Percentiles rank a stretch among this genome's conserved stretches.
Conservation (phyloP, 306 rosid genomes). For the Quercus dentata region DNA sequence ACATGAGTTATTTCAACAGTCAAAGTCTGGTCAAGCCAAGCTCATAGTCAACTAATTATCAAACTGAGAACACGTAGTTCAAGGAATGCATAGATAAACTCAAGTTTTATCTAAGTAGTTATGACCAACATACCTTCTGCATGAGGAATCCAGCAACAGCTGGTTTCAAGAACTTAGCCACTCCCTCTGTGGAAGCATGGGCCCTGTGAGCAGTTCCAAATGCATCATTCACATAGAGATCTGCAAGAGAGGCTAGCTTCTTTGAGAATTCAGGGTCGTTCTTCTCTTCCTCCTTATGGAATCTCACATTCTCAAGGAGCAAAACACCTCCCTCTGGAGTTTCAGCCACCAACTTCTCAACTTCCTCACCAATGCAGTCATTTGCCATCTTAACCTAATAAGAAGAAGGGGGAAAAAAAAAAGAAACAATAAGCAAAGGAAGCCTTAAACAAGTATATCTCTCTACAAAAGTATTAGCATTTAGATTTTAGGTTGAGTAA, state of each 20-base stretch:
- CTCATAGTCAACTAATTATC: background rate
- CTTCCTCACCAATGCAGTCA: slow-evolving; percentile 81
- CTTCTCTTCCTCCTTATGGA: slow-evolving; percentile 96
- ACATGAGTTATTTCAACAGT: background rate
- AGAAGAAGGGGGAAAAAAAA: background rate
- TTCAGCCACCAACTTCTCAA: slow-evolving; percentile 69
- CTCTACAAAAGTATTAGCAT: background rate
- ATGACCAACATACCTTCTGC: slow-evolving; percentile 75
- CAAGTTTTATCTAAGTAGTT: background rate
- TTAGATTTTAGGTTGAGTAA: background rate
- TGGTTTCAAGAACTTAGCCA: slow-evolving; percentile 78
- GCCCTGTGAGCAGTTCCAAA: slow-evolving; percentile 97
- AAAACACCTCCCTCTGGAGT: slow-evolving; percentile 85
- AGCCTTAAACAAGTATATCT: background rate
- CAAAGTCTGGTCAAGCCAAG: background rate
- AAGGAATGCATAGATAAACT: background rate
- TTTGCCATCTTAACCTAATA: slow-evolving; percentile 67
- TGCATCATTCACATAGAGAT: slow-evolving; percentile 90
- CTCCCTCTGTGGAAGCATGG: slow-evolving; percentile 96
- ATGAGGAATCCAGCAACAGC: slow-evolving; percentile 93
- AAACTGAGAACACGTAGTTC: background rate
- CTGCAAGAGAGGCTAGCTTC: slow-evolving; percentile 94
- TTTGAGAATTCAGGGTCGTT: slow-evolving; percentile 87
- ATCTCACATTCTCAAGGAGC: slow-evolving; percentile 93
- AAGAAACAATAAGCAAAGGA: background rate